Evolutionary conservation across 768 basidiomycete species (phyloP), one percentile per base, ranked within the genome.

Genomic region (Gymnopilus dilepis): DNA sequence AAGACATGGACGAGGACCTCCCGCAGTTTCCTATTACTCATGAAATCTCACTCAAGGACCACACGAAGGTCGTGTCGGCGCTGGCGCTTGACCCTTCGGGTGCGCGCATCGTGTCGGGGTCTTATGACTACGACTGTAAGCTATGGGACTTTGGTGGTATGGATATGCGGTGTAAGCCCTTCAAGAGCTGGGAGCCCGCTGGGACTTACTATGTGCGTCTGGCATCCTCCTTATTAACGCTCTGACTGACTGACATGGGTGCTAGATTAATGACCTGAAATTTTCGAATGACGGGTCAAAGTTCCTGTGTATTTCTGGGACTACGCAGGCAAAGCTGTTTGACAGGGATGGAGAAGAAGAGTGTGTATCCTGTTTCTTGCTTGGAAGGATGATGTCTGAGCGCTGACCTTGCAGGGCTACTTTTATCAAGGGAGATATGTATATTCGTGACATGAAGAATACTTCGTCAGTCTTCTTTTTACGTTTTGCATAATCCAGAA

Each of bases 121-220:
- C 94, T 19, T 91, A 99, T 77, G 97, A 99, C 74, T 99, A 99
- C 72, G 97, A 99, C 75, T 89, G 91, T 76, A 99, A 99, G 78
- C 76, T 99, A 56, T 99, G 97, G 96, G 97, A 99, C 76, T 99
- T 99, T 76, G 97, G 97, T 67, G 97, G 97, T 15, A 99, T 99
- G 97, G 91, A 93, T 70, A 79, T 82, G 63, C 79, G 87, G 65
- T 88, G 90, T 75, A 94, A 94, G 75, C 96, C 97, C 15, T 99
- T 99, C 85, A 92, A 96, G 78, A 92, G 86, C 66, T 99, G 92
- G 88, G 97, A 99, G 73, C 92, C 95, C 63, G 89, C 92, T 61
- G 95, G 93, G 64, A 93, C 89, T 68, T 97, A 97, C 76, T 89
- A 96, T 77, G 95, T 96, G 65, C 59, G 83, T 61, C 47, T 54